These are phyloP conservation scores for Fragaria vesca DNA, from an alignment of 306 rosid species.

Conservation along the genomic window DNA sequence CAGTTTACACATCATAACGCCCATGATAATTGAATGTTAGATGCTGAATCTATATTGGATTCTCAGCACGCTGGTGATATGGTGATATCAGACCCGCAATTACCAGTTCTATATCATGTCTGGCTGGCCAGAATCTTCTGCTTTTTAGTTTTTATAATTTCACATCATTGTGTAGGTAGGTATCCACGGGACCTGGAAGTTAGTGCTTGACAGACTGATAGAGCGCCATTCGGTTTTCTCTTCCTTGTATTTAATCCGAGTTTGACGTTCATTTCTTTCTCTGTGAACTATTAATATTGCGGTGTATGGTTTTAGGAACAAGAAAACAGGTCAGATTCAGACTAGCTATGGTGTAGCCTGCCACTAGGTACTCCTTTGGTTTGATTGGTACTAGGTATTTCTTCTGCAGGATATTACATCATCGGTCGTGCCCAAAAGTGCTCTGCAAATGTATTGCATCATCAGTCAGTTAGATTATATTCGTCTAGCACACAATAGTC, in stretches of 20 bases:
- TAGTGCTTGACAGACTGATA: not conserved
- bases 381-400: not conserved
- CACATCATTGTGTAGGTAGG: not conserved
- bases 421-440: not conserved
- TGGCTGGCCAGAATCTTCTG: not conserved
- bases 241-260: not conserved
- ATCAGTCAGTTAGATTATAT: not conserved
- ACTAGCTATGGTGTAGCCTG: conserved; percentile 1
- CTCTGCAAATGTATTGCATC: not conserved
- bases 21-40: not conserved
- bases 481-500: not conserved
- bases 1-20: not conserved
- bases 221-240: not conserved
- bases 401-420: not conserved
- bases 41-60: not conserved
- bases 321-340: not conserved
- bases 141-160: not conserved
- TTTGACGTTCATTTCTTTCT: not conserved
- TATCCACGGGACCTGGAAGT: conserved; percentile 2
- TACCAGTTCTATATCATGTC: not conserved
- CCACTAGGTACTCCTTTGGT: not conserved
- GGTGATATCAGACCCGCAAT: not conserved
- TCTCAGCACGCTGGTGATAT: not conserved
- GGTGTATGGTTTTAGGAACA: not conserved
- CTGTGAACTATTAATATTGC: not conserved